Percentiles rank a stretch among this genome's conserved stretches.
These are phyloP conservation scores for Simplicillium sp. DNA, from an alignment of 2,329 filamentous ascomycete genomes.

Conservation along the genomic window DNA sequence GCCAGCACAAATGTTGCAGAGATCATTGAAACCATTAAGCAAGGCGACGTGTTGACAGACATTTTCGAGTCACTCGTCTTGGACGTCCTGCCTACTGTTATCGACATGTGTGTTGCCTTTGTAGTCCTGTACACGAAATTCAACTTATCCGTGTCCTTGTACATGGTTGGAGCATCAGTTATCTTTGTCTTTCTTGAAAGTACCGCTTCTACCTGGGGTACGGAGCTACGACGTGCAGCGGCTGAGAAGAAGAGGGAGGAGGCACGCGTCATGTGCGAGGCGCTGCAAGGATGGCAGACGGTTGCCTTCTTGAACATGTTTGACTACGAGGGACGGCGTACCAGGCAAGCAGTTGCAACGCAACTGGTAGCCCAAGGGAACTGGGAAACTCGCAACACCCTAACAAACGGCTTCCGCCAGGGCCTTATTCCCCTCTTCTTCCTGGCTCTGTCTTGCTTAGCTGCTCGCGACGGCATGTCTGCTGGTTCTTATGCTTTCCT, in stretches of 20 bases:
- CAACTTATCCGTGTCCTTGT: conserved; percentile 45
- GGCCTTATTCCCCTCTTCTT: conserved; percentile 36
- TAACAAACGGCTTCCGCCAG: conserved; percentile 16
- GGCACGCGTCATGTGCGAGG: conserved; percentile 46
- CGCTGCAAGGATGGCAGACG: conserved; percentile 50
- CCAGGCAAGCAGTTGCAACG: conserved; percentile 14
- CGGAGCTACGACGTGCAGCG: conserved; percentile 30
- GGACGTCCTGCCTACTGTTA: conserved; percentile 48
- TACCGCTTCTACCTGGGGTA: conserved; percentile 25
- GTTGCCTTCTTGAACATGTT: conserved; percentile 35
- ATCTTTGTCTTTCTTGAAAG: conserved; percentile 15
- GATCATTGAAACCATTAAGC: conserved; percentile 54
- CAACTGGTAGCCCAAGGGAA: conserved; percentile 10
- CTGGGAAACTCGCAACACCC: conserved; percentile 14
- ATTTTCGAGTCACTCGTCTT: conserved; percentile 52
- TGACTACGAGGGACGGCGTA: conserved; percentile 16
- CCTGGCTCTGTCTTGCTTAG: conserved; percentile 27
- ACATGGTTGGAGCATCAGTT: conserved; percentile 16
- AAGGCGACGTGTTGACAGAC: conserved; percentile 49
- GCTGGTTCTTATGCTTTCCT: conserved; percentile 54
- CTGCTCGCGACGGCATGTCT: conserved; percentile 35
- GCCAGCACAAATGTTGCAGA: conserved; percentile 55
- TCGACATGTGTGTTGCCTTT: conserved; percentile 53
- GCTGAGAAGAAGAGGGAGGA: too few relatives aligned
- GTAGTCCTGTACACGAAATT: conserved; percentile 52